Evolutionary conservation across 2,329 filamentous ascomycete species (phyloP), one percentile per base, ranked within the genome.

Genomic region (Elsinoe arachidis): DNA sequence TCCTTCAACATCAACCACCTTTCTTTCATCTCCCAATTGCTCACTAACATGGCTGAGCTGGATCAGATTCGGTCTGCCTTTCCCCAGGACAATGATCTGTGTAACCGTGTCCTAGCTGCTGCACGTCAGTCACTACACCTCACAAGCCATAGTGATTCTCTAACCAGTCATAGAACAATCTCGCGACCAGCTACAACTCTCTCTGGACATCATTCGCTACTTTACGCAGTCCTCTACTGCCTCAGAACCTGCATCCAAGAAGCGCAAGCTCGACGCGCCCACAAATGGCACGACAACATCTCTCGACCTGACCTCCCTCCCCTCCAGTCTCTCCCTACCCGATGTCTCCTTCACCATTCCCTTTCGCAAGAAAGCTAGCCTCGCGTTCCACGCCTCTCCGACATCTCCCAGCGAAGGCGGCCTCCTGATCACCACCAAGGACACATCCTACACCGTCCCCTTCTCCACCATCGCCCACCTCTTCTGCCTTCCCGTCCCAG

Each of bases 291-390:
- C 33, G 41, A 26, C 14, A 37, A 14, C 39, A 5, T 43, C 58
- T 15, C 58, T 60, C 34, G 60, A 60, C 37, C 51, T 58, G 17
- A 34, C 52, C 10, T 61, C 61, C n/a, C 56, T 58, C 17, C 52
- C 52, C 41, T 34, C 46, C 10, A 21, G 43, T 41, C 75, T 78
- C 59, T 75, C 76, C 59, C 72, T 77, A 59, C 73, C 75, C 57
- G 81, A 84, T 62, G 72, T 83, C 56, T 83, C 80, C 57, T 84
- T 85, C 68, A 75, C 80, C 14, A 74, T 84, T 0, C 83, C 83
- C 2, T 79, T 82, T 63, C 73, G 83, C 55, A 86, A 85, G 72
- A 85, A 85, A 72, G 73, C 84, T 59, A 79, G 75, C 49, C 72
- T 86, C 26, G 78, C 84, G 65, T 67, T 85, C n/a, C 73, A 80